These are phyloP conservation scores for Ramalina intermedia DNA, from an alignment of 495 filamentous ascomycete genomes.

Conservation along the genomic window DNA sequence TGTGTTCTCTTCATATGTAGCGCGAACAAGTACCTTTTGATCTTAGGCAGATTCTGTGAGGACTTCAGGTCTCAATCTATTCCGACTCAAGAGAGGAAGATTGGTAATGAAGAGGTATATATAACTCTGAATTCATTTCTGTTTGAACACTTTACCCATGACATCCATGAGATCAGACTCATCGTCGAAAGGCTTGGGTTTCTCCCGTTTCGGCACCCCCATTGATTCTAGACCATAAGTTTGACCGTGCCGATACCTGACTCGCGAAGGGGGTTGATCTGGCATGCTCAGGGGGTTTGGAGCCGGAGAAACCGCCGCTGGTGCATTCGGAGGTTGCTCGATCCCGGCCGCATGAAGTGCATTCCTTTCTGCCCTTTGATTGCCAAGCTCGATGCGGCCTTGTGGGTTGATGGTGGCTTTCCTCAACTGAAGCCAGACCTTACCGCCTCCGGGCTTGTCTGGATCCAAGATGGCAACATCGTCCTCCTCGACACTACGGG, in stretches of 20 bases:
- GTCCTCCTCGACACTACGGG: neutral
- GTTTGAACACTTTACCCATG: neutral
- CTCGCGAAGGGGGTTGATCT: neutral
- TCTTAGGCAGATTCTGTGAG: too few species aligned
- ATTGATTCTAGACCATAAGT: conserved; percentile 10
- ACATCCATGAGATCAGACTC: neutral
- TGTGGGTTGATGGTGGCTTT: conserved; percentile 42
- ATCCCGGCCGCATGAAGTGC: conserved; percentile 27
- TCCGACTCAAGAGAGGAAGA: too few species aligned
- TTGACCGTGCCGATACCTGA: neutral
- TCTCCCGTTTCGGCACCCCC: neutral
- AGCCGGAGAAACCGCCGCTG: neutral
- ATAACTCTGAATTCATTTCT: too few species aligned
- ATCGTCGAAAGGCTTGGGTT: conserved; percentile 4
- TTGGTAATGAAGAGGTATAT: too few species aligned
- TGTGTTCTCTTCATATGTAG: too few species aligned
- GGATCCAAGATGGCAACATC: conserved; percentile 41
- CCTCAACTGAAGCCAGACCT: conserved; percentile 45
- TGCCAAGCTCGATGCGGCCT: conserved; percentile 40
- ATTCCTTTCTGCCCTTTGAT: conserved; percentile 29
- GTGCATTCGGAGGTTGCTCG: neutral
- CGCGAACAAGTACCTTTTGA: too few species aligned
- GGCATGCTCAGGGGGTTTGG: neutral
- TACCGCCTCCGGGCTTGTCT: conserved; percentile 47
- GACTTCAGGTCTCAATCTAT: too few species aligned